These are phyloP conservation scores for Fistulinella staudtii DNA, from an alignment of 1,284 basidiomycete species.

Conservation along the genomic window DNA sequence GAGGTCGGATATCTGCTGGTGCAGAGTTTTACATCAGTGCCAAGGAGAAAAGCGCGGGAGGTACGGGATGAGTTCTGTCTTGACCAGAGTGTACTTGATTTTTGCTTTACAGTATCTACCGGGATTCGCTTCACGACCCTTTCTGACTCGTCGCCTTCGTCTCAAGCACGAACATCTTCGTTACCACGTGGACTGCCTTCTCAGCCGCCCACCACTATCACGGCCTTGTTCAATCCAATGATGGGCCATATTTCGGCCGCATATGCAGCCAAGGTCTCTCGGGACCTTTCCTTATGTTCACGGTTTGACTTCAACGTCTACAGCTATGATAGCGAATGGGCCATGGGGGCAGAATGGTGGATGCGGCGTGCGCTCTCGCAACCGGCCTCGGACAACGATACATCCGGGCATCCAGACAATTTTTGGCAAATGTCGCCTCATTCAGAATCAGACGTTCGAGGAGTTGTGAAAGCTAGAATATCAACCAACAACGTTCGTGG, in stretches of 20 bases:
- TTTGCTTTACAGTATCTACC: slow-evolving; percentile 68
- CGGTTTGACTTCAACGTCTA: slow-evolving; percentile 97
- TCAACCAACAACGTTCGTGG: slow-evolving; percentile 79
- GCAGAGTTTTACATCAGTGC: slow-evolving; percentile 94
- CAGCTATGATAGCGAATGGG: slow-evolving; percentile 94
- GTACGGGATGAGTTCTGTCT: slow-evolving; percentile 37
- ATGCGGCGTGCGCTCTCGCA: slow-evolving; percentile 48
- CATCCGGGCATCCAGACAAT: slow-evolving; percentile 1
- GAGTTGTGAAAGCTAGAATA: slow-evolving; percentile 86
- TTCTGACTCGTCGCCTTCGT: slow-evolving; percentile 70
- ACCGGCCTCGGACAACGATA: slow-evolving; percentile 9
- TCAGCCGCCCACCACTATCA: slow-evolving; percentile 90
- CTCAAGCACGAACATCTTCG: slow-evolving; percentile 45
- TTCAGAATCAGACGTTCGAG: slow-evolving; percentile 50
- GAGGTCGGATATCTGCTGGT: slow-evolving; percentile 86
- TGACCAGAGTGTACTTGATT: slow-evolving; percentile 3
- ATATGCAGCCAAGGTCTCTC: slow-evolving; percentile 85
- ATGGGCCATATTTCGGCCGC: slow-evolving; percentile 91
- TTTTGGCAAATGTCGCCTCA: slow-evolving; percentile 9
- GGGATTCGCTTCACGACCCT: slow-evolving; percentile 91
- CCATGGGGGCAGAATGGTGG: slow-evolving; percentile 95
- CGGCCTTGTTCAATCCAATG: slow-evolving; percentile 94
- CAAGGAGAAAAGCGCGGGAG: slow-evolving; percentile 89
- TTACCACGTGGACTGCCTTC: slow-evolving; percentile 40
- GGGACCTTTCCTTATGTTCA: slow-evolving; percentile 84